Conservation (phyloP, 208 protist species). For the Wallacemonas sp. region DNA sequence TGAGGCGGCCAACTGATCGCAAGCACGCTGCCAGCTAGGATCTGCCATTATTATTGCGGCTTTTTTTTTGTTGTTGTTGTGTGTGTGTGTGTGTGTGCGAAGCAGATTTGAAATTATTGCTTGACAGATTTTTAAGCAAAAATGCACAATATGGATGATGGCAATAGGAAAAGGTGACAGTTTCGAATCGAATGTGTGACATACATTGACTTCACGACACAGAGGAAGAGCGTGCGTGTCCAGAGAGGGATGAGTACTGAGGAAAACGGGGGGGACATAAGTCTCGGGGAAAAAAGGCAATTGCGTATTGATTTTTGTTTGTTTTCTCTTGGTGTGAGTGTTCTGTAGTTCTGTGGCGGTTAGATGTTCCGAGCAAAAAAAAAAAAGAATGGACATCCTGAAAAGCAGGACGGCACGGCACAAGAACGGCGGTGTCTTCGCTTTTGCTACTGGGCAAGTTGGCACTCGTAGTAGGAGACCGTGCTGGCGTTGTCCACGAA, state of each 20-base stretch:
- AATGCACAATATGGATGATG: no score
- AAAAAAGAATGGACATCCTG: no score
- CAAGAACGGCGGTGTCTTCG: no score
- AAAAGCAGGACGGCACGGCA: no score
- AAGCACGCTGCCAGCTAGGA: constrained; percentile 73
- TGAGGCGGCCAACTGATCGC: constrained; percentile 56
- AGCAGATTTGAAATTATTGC: background rate
- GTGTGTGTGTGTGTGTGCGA: constrained; percentile 14
- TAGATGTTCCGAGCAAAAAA: background rate
- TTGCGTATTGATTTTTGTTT: no score
- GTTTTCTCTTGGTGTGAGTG: background rate
- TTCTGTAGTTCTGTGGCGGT: background rate
- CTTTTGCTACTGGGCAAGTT: constrained; percentile 20
- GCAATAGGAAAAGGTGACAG: no score
- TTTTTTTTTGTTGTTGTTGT: constrained; percentile 9
- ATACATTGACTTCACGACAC: no score
- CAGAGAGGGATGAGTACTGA: no score
- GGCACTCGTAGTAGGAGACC: constrained; percentile 59
- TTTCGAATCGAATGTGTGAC: no score
- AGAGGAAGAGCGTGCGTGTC: no score
- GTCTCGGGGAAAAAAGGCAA: constrained; percentile 3
- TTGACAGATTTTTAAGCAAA: background rate
- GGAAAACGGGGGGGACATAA: no score
- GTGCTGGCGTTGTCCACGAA: constrained; percentile 56
- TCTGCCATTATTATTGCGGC: constrained; percentile 37